phyloP scores from a whole-genome alignment of 75 land plant species.

The Selaginella moellendorffii region DNA sequence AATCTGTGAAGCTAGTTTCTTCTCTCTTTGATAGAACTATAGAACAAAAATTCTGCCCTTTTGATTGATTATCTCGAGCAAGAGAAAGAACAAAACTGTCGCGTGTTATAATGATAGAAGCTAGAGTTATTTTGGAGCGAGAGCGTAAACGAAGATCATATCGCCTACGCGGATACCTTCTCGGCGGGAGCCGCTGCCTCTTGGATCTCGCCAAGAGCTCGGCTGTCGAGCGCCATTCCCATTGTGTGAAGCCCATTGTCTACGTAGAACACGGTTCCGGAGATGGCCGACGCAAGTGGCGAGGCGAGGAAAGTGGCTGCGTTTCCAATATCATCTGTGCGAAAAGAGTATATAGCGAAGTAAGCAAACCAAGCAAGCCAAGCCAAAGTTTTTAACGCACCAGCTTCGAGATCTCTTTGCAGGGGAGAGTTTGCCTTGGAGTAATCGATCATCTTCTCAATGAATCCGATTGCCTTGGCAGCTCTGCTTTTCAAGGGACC shows the following conservation, averaged over 20 bases:
- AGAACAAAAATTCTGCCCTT: no score
- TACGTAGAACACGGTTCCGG: constrained; percentile 74
- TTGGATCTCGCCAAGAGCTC: constrained; percentile 56
- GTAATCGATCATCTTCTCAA: constrained; percentile 88
- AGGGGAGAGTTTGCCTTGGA: constrained; percentile 84
- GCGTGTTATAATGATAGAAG: no score
- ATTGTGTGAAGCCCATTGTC: constrained; percentile 93
- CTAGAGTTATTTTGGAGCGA: no score
- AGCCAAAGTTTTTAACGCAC: constrained; percentile 18
- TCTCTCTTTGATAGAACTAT: no score
- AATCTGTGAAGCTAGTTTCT: no score
- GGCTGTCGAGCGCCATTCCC: constrained; percentile 89
- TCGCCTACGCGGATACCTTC: neutral
- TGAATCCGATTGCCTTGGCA: constrained; percentile 97
- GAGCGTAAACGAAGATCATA: no score
- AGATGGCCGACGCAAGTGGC: constrained; percentile 79
- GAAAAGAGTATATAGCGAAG: neutral
- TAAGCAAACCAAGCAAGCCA: neutral
- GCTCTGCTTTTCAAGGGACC: constrained; percentile 96
- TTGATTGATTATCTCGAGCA: no score
- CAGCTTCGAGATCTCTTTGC: constrained; percentile 77
- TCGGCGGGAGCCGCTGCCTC: neutral
- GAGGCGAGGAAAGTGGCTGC: constrained; percentile 88
- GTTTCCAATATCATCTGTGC: constrained; percentile 90
- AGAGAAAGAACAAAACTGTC: no score